Evolutionary conservation across 2,329 filamentous ascomycete genomes (phyloP), one percentile per base, ranked within the genome.

Genomic region (Bipolaris bicolor): DNA sequence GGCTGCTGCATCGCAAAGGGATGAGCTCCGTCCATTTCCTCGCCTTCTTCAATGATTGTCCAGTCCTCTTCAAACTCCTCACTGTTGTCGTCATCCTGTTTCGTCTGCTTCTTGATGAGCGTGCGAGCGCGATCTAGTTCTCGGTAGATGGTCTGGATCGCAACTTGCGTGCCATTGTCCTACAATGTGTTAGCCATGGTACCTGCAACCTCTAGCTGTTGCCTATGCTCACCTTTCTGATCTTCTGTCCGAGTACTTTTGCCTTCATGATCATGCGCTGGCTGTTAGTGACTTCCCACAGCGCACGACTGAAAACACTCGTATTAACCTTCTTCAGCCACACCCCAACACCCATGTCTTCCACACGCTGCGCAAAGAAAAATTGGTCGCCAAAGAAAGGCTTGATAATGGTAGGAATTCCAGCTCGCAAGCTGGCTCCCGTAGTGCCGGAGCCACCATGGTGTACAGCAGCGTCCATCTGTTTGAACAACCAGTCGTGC

Each of bases 331-430:
- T 95, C 80, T 90, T 92, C 67, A 99, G 82, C 71, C 89, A 91
- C 18, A 97, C 88, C 0, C 95, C 95, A 2, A 98, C 95, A 0
- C 95, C 94, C 5, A 99, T 82, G 70, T 98, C 94, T 75, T 98
- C 92, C 1, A 98, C 90, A 3, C 95, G 85, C 29, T 84, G 86
- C 6, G 92, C 95, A 68, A 96, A 98, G 81, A 99, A 99, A 82
- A 90, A 97, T 73, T 99, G 95, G 69, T 99, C 95, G 5, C 95
- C 95, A 72, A 99, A 99, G 81, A 98, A 99, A 0, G 95, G 95
- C 60, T 94, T 91, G 72, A 98, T 90, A 62, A 99, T 93, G 0
- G 95, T 98, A 0, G 95, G 95, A 5, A 97, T 86, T 2, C 95
- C 95, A 0, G 93, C 93, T 50, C 95, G 85, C 47, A 99, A 81